Evolutionary conservation across 108 stramenopile species (phyloP).

Genomic region (Phaeodactylum tricornutum): DNA sequence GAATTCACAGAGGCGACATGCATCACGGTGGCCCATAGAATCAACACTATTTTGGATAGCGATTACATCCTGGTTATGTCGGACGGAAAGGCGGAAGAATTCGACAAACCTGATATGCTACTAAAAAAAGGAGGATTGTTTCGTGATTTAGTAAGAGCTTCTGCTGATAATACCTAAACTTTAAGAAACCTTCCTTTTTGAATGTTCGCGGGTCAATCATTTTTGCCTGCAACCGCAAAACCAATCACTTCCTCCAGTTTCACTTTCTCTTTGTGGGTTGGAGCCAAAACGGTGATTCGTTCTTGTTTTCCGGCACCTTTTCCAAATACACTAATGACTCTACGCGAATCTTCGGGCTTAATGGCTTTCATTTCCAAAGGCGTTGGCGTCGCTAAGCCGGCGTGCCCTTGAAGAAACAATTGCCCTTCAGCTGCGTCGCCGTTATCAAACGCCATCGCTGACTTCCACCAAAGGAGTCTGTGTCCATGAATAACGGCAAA

Average conservation of each 20-base stretch:
- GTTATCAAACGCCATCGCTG: constrained; percentile 59
- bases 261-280: too few relatives aligned
- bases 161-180: constrained; percentile 2
- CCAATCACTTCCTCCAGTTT: too few relatives aligned
- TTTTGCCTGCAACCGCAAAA: too few relatives aligned
- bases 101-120: constrained; percentile 56
- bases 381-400: constrained; percentile 66
- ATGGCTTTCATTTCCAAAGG: constrained; percentile 64
- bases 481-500: constrained; percentile 77
- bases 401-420: constrained; percentile 69
- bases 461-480: constrained; percentile 76
- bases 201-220: too few relatives aligned
- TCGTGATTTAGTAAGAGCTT: constrained; percentile 58
- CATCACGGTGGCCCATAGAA: constrained; percentile 89
- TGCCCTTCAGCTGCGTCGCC: constrained; percentile 60
- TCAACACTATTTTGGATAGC: constrained; percentile 93
- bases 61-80: constrained; percentile 91
- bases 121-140: constrained; percentile 59
- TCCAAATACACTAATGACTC: constrained; percentile 51
- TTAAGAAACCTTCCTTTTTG: too few relatives aligned
- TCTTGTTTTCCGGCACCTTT: constrained; percentile 39
- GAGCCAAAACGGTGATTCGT: constrained; percentile 44
- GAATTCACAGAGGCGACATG: constrained; percentile 68
- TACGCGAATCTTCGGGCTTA: constrained; percentile 24
- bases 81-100: constrained; percentile 77